A percentile compares a stretch with the other conserved stretches of the same genome.
These are phyloP conservation scores for Spathaspora sp. DNA, from an alignment of 805 yeast genomes.

Conservation along the genomic window DNA sequence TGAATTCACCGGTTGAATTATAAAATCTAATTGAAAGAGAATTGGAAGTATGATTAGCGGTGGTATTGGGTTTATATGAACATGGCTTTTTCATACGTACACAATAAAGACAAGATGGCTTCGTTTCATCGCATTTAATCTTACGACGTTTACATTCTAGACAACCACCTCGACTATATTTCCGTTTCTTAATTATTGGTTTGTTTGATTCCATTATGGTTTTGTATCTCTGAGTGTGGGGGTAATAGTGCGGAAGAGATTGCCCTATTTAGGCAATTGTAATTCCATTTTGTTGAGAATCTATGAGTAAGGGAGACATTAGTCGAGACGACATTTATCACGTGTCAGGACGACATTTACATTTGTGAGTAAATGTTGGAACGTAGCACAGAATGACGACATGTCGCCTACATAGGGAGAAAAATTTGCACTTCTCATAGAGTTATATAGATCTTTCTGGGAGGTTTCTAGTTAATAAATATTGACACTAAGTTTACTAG, in stretches of 20 bases:
- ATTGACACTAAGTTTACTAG: no score
- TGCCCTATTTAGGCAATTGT: background rate
- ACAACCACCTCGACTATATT: slow-evolving; percentile 39
- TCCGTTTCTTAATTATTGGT: slow-evolving; percentile 23
- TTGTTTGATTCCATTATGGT: background rate
- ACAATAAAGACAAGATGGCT: slow-evolving; percentile 36
- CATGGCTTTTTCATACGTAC: slow-evolving; percentile 30
- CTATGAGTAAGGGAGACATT: no score
- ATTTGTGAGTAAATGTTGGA: no score
- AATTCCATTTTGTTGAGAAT: background rate
- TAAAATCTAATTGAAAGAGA: background rate
- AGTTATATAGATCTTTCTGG: no score
- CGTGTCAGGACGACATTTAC: no score
- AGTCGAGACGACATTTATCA: no score
- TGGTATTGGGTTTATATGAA: slow-evolving; percentile 13
- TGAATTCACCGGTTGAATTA: background rate
- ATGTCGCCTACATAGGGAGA: no score
- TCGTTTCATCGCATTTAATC: slow-evolving; percentile 40
- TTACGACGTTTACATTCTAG: slow-evolving; percentile 42
- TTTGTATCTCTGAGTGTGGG: background rate
- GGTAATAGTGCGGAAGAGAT: background rate
- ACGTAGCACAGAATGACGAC: no score
- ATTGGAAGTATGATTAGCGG: background rate
- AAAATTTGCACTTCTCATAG: no score
- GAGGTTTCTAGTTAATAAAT: no score